Base-by-base conservation (phyloP, 2,329 filamentous ascomycete genomes). In the Pseudodiploospora longispora region DNA sequence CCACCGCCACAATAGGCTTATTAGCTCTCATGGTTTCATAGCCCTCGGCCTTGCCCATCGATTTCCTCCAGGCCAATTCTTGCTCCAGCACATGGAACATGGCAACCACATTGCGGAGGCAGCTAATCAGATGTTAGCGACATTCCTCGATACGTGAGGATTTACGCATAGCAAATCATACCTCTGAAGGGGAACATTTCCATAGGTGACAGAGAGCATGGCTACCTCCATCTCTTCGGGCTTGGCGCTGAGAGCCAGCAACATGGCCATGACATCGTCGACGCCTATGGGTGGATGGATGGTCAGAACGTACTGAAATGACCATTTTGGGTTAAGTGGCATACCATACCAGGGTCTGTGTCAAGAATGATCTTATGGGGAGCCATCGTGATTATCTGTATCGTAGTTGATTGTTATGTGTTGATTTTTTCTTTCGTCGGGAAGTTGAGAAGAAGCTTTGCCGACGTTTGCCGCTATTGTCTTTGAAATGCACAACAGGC, bases 81-180 rank as follows among this genome's bases (percentile, higher is more conserved):
- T 88, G 87, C 52, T 95, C 88, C 42, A 98, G 76, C 47, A 95
- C 83, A 57, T 96, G 84, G 69, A 98, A 97, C 49, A 97, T 72
- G 27, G 88, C 85, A 34, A 97, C 83, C 10, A 86, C 82, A 65
- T 98, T 98, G 41, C 85, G 82, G 41, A 96, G 74, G 57, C 89
- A 96, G 63, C 85, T 90, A 34, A 4, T 10, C 19, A 0, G 29
- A 27, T 6, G 28, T 54, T 28, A 54, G 41, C 6, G 10, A 1
- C 6, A 4, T 27, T 19, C 34, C 27, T 38, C 9, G 36, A 27
- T n/a, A 27, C 10, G 19, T 37, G 27, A 35, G 30, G 19, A 32
- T 10, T 10, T 19, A 28, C 6, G 27, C 10, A 40, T 30, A 19
- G 40, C 10, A 27, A 10, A 8, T 52, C 68, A 48, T 63, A 88